Conservation (phyloP, 805 yeast species). For the Candida verbasci region DNA sequence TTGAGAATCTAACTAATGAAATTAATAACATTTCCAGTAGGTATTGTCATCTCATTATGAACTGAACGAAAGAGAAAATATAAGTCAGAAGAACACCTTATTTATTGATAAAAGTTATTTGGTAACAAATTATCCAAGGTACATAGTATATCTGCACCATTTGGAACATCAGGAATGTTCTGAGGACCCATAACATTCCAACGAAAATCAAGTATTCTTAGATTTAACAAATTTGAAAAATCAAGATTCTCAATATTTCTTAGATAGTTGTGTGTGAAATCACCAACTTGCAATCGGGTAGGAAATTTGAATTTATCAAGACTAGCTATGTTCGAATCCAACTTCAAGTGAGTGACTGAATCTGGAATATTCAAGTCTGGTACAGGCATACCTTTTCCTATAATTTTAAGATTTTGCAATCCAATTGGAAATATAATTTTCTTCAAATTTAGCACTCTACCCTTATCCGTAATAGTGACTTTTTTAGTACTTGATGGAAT, state of each 20-base stretch:
- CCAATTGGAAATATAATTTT: not conserved
- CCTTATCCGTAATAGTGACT: not conserved
- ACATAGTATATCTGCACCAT: no score
- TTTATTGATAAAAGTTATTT: no score
- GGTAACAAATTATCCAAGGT: no score
- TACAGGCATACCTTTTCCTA: not conserved
- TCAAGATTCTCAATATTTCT: not conserved
- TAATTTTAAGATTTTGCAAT: not conserved
- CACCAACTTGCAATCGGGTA: not conserved
- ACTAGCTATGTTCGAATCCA: not conserved
- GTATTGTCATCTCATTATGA: no score
- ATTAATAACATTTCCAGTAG: no score
- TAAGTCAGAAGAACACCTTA: no score
- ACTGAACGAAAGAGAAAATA: no score
- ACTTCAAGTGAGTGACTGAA: not conserved
- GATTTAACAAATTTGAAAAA: not conserved
- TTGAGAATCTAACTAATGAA: no score
- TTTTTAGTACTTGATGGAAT: not conserved
- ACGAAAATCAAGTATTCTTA: not conserved
- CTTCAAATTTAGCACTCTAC: not conserved
- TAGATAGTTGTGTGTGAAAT: not conserved
- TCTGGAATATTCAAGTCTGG: not conserved
- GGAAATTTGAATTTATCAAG: not conserved
- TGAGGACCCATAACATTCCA: no score
- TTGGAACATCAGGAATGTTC: no score